Evolutionary conservation across 331 rosid species (phyloP).

Genomic region (Saraca asoca): DNA sequence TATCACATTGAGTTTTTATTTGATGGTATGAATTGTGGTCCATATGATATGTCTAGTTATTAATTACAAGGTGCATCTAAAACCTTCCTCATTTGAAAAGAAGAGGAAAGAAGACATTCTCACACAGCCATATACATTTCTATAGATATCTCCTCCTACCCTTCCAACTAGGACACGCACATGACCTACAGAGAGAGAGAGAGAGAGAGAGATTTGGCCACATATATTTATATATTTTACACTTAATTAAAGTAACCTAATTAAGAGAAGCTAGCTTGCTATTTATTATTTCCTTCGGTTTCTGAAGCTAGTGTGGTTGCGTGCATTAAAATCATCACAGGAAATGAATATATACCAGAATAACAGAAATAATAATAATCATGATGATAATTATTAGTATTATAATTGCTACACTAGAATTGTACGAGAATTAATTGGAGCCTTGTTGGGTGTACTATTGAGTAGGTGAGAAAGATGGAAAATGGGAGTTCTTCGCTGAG

Average conservation of each 20-base stretch:
- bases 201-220: constrained; percentile 4
- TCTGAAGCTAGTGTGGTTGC: constrained; percentile 1
- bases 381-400: too few species aligned
- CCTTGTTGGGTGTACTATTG: too few species aligned
- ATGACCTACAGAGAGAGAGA: neutral
- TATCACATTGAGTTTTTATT: neutral
- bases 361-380: too few species aligned
- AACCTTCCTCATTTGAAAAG: constrained; percentile 15
- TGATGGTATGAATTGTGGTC: neutral
- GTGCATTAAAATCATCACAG: neutral
- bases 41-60: neutral
- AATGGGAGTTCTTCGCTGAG: too few species aligned
- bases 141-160: neutral
- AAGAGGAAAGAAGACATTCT: neutral
- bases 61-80: constrained; percentile 17
- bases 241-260: too few species aligned
- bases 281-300: neutral
- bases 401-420: too few species aligned
- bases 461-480: too few species aligned
- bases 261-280: neutral
- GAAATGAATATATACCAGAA: too few species aligned
- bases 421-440: too few species aligned
- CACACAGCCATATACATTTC: constrained; percentile 5
- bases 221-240: neutral
- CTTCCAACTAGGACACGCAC: too few species aligned